Base-by-base conservation (phyloP, 1,139 yeast genomes). In the Diutina neorugosa region DNA sequence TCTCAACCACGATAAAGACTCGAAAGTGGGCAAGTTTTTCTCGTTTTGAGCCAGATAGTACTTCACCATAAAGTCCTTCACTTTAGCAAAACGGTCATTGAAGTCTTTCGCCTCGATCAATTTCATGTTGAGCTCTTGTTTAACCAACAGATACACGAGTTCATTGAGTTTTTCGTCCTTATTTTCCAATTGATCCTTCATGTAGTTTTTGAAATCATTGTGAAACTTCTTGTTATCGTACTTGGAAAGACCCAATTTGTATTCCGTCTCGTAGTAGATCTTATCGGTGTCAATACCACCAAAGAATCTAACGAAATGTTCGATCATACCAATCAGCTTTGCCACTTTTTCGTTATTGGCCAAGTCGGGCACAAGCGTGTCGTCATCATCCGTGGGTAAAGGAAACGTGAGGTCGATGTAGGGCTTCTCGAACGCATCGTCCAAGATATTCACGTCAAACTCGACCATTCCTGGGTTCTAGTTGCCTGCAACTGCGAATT, bases 61-160 rank as follows among this genome's bases (percentile, higher is more conserved):
- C 41, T 67, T 60, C 20, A 73, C 67, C 73, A 74, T 70, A 56
- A 70, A 74, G 16, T 59, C 57, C 60, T 73, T 74, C 52, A 74
- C 77, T 52, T 68, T 65, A 47, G 61, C 59, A 59, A 71, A 71
- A 55, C 79, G 62, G 21, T 57, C 53, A 19, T 69, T 65, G 54
- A 70, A 69, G 31, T 71, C 70, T 42, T 64, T 61, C 1, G 75
- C 67, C 46, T 61, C 62, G 56, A 73, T 73, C 55, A 74, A 63
- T 54, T 73, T 73, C 63, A 74, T 65, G 52, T 69, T 65, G 54
- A 74, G 61, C 57, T 74, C 79, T 60, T 66, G 69, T 55, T 71
- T 71, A 40, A 74, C 63, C 55, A 74, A 65, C 9, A 65, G 66
- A 57, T 68, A 67, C 18, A 74, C 72, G 54, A 74, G 62, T 27